A percentile compares a stretch with the other conserved stretches of the same genome.
Evolutionary conservation across 352 stramenopile genomes (phyloP).

Genomic region (Blastocystis sp.): DNA sequence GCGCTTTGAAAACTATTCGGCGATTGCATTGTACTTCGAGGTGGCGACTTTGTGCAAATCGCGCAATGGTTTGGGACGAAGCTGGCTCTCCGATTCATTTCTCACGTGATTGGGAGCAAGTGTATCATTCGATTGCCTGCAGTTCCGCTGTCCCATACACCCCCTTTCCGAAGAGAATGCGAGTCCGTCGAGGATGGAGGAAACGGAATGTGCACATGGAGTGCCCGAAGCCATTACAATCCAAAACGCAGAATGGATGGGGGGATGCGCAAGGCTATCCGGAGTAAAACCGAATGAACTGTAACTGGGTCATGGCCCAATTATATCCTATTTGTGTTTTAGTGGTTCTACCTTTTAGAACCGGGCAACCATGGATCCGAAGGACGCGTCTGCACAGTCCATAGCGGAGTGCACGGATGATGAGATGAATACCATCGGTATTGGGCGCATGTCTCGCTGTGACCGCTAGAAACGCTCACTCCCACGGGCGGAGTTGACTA

Average conservation of each 20-base stretch:
- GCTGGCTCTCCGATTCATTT: neutral
- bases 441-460: neutral
- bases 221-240: no score
- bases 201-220: no score
- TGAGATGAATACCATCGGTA: constrained; percentile 63
- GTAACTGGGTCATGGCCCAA: no score
- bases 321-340: no score
- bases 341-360: neutral
- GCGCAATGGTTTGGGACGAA: neutral
- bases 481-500: constrained; percentile 77
- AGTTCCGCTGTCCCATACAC: no score
- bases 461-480: constrained; percentile 34
- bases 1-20: neutral
- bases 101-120: no score
- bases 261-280: no score
- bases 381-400: constrained; percentile 5
- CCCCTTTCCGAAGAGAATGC: no score
- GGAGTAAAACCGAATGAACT: no score
- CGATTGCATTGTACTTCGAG: neutral
- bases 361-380: neutral
- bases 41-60: neutral
- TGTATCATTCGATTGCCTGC: no score
- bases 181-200: no score
- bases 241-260: no score
- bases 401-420: constrained; percentile 55